A percentile compares a stretch with the other conserved stretches of the same genome.
Evolutionary conservation across 1,139 yeast species (phyloP).

Genomic region (Taphrina communis): DNA sequence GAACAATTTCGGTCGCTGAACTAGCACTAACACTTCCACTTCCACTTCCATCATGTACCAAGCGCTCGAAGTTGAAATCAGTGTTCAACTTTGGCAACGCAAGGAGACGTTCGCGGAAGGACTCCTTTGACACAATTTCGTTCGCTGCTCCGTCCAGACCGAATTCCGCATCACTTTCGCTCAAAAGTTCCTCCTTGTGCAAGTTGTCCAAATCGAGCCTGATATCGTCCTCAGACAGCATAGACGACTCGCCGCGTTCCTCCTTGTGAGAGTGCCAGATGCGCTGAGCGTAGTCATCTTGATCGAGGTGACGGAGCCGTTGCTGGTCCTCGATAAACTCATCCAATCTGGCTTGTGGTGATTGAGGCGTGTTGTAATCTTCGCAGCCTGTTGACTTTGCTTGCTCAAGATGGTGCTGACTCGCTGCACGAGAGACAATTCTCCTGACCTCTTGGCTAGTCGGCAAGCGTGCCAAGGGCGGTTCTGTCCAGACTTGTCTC

Average conservation of each 20-base stretch:
- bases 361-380: background rate
- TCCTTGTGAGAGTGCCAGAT: slow-evolving; percentile 28
- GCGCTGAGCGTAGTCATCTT: slow-evolving; percentile 5
- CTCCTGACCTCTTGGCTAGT: slow-evolving; percentile 1
- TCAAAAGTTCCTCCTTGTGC: background rate
- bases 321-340: slow-evolving; percentile 9
- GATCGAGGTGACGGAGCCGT: background rate
- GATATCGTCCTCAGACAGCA: slow-evolving; percentile 16
- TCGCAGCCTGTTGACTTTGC: background rate
- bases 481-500: background rate
- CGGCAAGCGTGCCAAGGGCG: background rate
- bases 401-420: background rate
- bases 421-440: background rate
- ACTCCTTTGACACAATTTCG: background rate
- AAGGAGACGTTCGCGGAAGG: background rate
- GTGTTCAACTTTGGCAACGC: background rate
- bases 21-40: background rate
- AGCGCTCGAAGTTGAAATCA: background rate
- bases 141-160: background rate
- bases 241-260: slow-evolving; percentile 19
- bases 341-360: background rate
- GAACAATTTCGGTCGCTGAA: too few species aligned
- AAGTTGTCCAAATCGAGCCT: background rate
- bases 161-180: background rate
- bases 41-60: background rate